Base-by-base conservation (phyloP, 306 rosid genomes). In the Rosa lucieae region DNA sequence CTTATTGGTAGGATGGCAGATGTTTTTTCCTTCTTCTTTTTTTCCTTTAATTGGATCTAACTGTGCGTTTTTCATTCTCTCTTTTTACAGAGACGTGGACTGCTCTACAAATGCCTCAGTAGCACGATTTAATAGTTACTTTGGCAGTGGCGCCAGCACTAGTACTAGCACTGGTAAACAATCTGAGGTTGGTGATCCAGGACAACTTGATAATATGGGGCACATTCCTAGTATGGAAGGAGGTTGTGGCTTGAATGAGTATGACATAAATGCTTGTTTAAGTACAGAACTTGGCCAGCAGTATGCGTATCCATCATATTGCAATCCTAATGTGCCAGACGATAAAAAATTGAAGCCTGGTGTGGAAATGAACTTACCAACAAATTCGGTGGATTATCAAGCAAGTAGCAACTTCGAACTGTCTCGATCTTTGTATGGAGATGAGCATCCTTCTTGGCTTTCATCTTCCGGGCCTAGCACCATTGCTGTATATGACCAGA, bases 401-500 rank as follows among this genome's bases (percentile, higher is more conserved):
- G 86, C 82, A 72, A 85, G 87, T 68, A 79, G 71, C 79, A 82
- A 55, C 80, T 86, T 81, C 47, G 95, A 81, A 77, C 75, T 82
- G 75, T 87, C 93, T 20, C 79, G 80, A 72, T 72, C 92, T 59
- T 13, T 86, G 59, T 92, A 83, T 81, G 94, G 86, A 56, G 85
- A 79, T 78, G 85, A 82, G 69, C 89, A 89, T 49, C 92, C 88
- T 49, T 73, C 82, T 43, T 92, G 92, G 94, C 84, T 84, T 77
- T 48, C 91, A 78, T 75, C 90, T 49, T 46, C 89, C 9, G 85
- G 84, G 44, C 80, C 93, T 71, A 83, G 87, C 62, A 84, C 90
- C 71, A 82, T 87, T 82, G 87, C 97, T 79, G 82, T 86, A 84
- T 90, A 83, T 74, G 84, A 88, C 48, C 86, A 87, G 70, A 88